Evolutionary conservation across 208 protist species (phyloP).

Genomic region (Acanthamoeba sp.): DNA sequence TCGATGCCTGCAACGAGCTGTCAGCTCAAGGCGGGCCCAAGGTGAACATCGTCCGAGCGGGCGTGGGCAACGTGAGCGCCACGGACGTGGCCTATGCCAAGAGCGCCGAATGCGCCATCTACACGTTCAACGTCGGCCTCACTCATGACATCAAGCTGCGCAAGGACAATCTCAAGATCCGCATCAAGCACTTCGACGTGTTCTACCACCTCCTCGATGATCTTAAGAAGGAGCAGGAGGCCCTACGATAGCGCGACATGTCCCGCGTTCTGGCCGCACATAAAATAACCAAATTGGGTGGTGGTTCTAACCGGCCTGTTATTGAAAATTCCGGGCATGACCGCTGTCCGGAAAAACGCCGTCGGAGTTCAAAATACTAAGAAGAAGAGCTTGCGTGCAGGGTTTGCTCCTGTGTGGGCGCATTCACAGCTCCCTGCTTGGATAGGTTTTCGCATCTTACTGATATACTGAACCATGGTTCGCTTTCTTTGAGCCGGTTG

Average conservation of each 20-base stretch:
- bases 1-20: constrained; percentile 74
- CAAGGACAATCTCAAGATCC: constrained; percentile 43
- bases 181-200: constrained; percentile 64
- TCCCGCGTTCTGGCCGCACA: background rate
- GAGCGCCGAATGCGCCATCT: constrained; percentile 65
- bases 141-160: constrained; percentile 35
- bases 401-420: no score
- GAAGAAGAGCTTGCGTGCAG: no score
- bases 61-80: constrained; percentile 58
- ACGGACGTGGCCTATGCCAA: constrained; percentile 66
- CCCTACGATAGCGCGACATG: background rate
- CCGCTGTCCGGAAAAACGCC: no score
- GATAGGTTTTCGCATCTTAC: no score
- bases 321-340: no score
- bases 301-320: no score
- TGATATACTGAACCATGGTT: no score
- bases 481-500: no score
- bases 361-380: no score
- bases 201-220: constrained; percentile 74
- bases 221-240: constrained; percentile 67
- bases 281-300: no score
- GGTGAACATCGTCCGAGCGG: constrained; percentile 60
- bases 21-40: background rate
- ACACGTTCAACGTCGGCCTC: constrained; percentile 70
- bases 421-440: no score